phyloP scores from a whole-genome alignment of 1,284 basidiomycete species.

The Cronartium quercuum region DNA sequence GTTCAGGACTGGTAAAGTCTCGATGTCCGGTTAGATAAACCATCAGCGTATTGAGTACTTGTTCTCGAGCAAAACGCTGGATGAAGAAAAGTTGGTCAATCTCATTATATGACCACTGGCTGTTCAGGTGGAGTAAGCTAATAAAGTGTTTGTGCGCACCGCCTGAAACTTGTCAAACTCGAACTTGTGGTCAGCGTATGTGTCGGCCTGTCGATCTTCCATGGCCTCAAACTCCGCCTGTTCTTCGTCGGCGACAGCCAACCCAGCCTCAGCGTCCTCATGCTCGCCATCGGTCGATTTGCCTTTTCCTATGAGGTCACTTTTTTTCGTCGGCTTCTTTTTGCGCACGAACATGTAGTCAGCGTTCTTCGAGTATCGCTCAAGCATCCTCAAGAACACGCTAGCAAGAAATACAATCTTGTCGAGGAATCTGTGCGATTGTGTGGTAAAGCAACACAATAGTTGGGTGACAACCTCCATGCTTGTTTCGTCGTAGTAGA shows the following conservation, averaged over 20 bases:
- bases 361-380: slow-evolving; percentile 70
- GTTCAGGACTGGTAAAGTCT: slow-evolving; percentile 68
- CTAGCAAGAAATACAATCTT: slow-evolving; percentile 74
- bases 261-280: slow-evolving; percentile 2
- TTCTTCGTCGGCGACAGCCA: slow-evolving; percentile 51
- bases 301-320: slow-evolving; percentile 52
- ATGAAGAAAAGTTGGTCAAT: not conserved
- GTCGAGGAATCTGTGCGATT: slow-evolving; percentile 69
- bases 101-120: slow-evolving; percentile 9
- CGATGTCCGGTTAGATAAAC: slow-evolving; percentile 72
- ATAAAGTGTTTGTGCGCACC: slow-evolving; percentile 54
- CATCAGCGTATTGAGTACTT: slow-evolving; percentile 72
- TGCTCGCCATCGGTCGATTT: slow-evolving; percentile 42
- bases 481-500: slow-evolving; percentile 87
- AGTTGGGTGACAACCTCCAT: slow-evolving; percentile 76
- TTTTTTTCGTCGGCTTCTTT: slow-evolving; percentile 56
- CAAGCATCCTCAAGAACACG: slow-evolving; percentile 73
- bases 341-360: slow-evolving; percentile 70
- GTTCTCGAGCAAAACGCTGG: slow-evolving; percentile 74
- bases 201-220: slow-evolving; percentile 51
- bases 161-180: slow-evolving; percentile 80
- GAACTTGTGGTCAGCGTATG: slow-evolving; percentile 72
- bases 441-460: slow-evolving; percentile 65
- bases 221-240: slow-evolving; percentile 56
- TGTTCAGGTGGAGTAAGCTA: not conserved